Conservation (phyloP, 139 green algal genomes). For the Marvania coccoides region DNA sequence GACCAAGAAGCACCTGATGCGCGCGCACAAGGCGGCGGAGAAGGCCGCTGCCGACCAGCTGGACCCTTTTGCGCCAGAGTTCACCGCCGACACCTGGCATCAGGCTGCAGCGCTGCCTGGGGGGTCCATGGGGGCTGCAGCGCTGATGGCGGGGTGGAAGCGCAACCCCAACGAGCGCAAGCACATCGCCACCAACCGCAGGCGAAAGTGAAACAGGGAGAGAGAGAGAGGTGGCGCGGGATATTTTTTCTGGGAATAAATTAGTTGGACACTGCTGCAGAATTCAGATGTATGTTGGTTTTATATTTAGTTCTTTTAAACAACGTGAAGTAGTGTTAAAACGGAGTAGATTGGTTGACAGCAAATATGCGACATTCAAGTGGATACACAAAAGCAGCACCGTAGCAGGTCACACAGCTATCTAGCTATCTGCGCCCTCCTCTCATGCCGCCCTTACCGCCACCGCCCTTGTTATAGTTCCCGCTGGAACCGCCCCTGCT, state of each 20-base stretch:
- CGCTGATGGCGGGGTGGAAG: slow-evolving; percentile 47
- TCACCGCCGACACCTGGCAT: slow-evolving; percentile 57
- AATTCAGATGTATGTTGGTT: neutral
- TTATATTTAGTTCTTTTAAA: neutral
- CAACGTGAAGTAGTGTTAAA: too few species aligned
- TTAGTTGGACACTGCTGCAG: too few species aligned
- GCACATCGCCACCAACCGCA: slow-evolving; percentile 59
- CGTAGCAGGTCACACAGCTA: too few species aligned
- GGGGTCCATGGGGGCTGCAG: slow-evolving; percentile 13
- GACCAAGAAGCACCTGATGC: slow-evolving; percentile 38
- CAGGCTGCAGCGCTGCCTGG: slow-evolving; percentile 18
- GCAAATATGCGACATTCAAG: too few species aligned
- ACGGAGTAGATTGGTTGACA: too few species aligned
- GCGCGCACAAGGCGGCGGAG: slow-evolving; percentile 16
- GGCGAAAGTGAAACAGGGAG: slow-evolving; percentile 33
- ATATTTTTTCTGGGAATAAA: too few species aligned
- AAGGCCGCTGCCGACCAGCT: slow-evolving; percentile 29
- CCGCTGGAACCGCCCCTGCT: neutral
- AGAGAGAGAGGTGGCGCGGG: too few species aligned
- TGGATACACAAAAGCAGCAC: too few species aligned
- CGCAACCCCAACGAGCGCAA: slow-evolving; percentile 82
- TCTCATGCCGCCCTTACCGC: neutral
- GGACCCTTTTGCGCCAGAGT: slow-evolving; percentile 75
- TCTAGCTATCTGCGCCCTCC: too few species aligned
- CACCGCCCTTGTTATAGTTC: neutral